phyloP scores from a whole-genome alignment of 75 land plant genomes.

The Selaginella tamariscina region DNA sequence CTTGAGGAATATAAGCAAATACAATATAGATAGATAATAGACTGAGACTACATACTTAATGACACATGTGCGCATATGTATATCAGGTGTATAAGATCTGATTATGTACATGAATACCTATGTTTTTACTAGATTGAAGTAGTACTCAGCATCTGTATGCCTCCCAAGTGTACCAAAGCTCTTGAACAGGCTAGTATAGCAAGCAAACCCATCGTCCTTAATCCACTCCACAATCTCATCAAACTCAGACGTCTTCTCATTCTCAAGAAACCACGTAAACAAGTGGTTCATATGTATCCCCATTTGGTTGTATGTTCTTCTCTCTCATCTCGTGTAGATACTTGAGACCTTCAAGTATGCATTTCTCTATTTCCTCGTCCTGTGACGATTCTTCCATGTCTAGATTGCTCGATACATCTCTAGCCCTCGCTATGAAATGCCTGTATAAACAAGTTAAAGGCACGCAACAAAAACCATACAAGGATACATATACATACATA shows the following conservation, averaged over 20 bases:
- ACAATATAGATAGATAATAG: too few relatives aligned
- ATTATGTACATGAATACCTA: too few relatives aligned
- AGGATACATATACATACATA: too few relatives aligned
- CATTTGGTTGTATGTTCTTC: neutral
- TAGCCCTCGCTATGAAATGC: neutral
- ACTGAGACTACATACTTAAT: too few relatives aligned
- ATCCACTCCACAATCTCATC: constrained; percentile 9
- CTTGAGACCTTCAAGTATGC: constrained; percentile 1
- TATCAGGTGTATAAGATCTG: too few relatives aligned
- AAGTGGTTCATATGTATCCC: constrained; percentile 4
- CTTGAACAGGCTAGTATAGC: constrained; percentile 3
- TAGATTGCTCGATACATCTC: neutral
- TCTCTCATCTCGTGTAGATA: constrained; percentile 5
- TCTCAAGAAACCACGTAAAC: constrained; percentile 7
- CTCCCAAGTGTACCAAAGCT: neutral
- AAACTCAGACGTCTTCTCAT: constrained; percentile 4
- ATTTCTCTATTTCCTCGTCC: constrained; percentile 1
- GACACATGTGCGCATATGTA: too few relatives aligned
- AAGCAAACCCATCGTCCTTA: neutral
- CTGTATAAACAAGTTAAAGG: too few relatives aligned
- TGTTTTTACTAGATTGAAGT: neutral
- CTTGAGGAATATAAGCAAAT: too few relatives aligned
- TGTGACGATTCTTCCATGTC: neutral
- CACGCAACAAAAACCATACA: too few relatives aligned
- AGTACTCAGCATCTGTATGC: neutral